Base-by-base conservation (phyloP, 768 basidiomycete species). In the Tubosaeta brunneosetosa region DNA sequence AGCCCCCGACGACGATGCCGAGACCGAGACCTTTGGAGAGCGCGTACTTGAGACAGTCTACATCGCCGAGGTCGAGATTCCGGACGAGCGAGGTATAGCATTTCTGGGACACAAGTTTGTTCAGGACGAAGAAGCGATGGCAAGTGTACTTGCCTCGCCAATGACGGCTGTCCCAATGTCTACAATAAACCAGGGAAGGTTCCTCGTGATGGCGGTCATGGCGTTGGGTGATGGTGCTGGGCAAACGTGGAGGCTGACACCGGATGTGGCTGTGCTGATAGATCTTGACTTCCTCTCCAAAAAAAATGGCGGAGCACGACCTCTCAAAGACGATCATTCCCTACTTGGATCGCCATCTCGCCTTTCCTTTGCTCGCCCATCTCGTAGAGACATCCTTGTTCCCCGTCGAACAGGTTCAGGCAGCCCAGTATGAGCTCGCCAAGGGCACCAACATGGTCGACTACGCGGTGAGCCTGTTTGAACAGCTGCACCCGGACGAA, bases 371-470 rank as follows among this genome's bases (percentile, higher is more conserved):
- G 9, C 87, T 99, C 55, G 84, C 88, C 10, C 93, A 95, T 74
- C 85, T 97, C 41, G 79, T 77, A 14, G 86, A 90, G 54, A 80
- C 77, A 9, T 81, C 82, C 16, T 71, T 89, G 37, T 97, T 94
- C 70, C 79, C 91, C 1, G 76, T 79, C 19, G 79, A 88, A 38
- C 84, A 98, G 60, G 81, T 98, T 52, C 83, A 85, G 52, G 74
- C 83, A 37, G 95, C 97, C 34, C 95, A 97, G 74, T 95, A 97
- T 87, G 94, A 97, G 64, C 85, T 98, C 49, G 91, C 93, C 50
- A 95, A 92, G 67, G 91, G 86, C 56, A 99, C 97, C 43, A 97
- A 99, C 71, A 97, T 98, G 94, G 86, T 95, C 53, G 94, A 95
- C 70, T 99, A 95, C 64, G 86, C 91, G 25, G 81, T 86, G 54